Conservation (phyloP, 2,329 filamentous ascomycete genomes). For the Colletotrichum navitas region DNA sequence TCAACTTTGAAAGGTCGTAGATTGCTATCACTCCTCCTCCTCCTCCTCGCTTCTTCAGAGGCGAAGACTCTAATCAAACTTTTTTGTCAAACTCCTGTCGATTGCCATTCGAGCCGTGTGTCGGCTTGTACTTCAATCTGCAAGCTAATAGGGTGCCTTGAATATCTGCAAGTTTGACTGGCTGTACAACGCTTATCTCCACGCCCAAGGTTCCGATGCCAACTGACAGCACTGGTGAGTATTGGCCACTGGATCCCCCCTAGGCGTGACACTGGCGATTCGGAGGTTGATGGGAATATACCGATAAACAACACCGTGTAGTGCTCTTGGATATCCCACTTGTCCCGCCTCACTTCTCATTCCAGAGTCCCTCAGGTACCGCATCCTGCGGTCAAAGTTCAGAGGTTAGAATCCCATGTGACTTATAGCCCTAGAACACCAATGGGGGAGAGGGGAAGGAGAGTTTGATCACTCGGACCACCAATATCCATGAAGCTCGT, state of each 20-base stretch:
- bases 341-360: background rate
- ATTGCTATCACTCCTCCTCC: too few species aligned
- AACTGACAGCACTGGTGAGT: too few species aligned
- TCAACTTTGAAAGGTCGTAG: conserved; percentile 28
- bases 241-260: background rate
- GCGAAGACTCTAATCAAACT: background rate
- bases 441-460: background rate
- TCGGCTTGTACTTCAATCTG: too few species aligned
- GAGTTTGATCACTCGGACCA: background rate
- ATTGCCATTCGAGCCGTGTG: background rate
- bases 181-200: background rate
- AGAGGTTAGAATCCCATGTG: too few species aligned
- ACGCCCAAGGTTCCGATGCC: background rate
- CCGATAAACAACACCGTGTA: background rate
- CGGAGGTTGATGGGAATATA: background rate
- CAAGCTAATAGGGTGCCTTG: too few species aligned
- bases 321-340: too few species aligned
- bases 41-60: too few species aligned
- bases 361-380: background rate
- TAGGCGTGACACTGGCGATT: too few species aligned
- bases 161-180: background rate
- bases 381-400: background rate
- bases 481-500: background rate
- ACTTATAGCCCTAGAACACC: background rate
- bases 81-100: too few species aligned